phyloP scores from a whole-genome alignment of 345 rosid species.

The Microcos paniculata region DNA sequence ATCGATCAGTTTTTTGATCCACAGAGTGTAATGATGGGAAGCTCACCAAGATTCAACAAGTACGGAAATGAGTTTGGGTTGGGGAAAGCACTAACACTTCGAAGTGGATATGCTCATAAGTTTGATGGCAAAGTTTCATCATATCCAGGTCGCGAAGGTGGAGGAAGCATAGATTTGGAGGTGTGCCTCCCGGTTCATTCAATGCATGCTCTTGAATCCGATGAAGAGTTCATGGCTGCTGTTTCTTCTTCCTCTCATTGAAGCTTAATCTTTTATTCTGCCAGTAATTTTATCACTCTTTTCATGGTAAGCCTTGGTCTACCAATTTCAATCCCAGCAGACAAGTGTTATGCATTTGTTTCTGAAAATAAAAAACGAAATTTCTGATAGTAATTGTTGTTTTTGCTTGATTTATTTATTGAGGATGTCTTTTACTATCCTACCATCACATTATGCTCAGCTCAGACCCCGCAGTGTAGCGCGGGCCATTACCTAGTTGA shows the following conservation, averaged over 20 bases:
- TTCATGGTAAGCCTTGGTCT: too few species aligned
- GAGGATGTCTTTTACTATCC: too few species aligned
- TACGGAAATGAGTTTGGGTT: slow-evolving; percentile 78
- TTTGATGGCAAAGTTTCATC: slow-evolving; percentile 65
- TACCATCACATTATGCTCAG: too few species aligned
- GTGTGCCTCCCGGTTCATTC: slow-evolving; percentile 51
- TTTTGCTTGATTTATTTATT: too few species aligned
- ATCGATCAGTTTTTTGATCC: slow-evolving; percentile 49
- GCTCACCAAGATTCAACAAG: slow-evolving; percentile 79
- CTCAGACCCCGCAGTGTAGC: too few species aligned
- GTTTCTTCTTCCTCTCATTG: slow-evolving; percentile 21
- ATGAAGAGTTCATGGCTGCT: slow-evolving; percentile 48
- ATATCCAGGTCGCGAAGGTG: slow-evolving; percentile 68
- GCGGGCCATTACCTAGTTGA: too few species aligned
- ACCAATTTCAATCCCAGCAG: too few species aligned
- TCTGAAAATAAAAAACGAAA: too few species aligned
- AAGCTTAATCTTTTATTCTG: too few species aligned
- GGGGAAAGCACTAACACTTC: slow-evolving; percentile 67
- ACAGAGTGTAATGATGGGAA: slow-evolving; percentile 63
- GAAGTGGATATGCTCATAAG: slow-evolving; percentile 71
- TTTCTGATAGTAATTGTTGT: too few species aligned
- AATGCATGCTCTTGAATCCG: slow-evolving; percentile 66
- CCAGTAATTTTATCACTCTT: too few species aligned
- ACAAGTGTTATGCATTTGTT: too few species aligned
- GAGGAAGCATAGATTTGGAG: slow-evolving; percentile 70